These are phyloP conservation scores for Gynostemma pentaphyllum DNA, from an alignment of 306 rosid genomes.

Conservation along the genomic window DNA sequence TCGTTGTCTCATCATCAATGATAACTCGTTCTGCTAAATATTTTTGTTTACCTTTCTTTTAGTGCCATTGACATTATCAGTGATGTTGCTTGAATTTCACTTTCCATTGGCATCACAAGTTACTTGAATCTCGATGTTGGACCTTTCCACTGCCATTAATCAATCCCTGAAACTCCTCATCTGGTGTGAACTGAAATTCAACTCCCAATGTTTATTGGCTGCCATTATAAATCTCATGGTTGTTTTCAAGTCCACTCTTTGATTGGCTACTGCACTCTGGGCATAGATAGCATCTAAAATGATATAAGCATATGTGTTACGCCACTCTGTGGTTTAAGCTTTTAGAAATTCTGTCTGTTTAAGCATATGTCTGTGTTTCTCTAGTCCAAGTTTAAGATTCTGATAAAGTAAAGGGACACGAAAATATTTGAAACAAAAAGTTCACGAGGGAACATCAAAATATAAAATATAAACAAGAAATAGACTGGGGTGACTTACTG, in stretches of 20 bases:
- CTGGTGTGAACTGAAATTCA: not conserved
- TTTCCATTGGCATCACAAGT: not conserved
- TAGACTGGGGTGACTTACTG: too few relatives aligned
- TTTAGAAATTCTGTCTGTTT: too few relatives aligned
- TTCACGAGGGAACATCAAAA: too few relatives aligned
- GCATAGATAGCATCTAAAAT: not conserved
- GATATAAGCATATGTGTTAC: not conserved
- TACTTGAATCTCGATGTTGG: not conserved
- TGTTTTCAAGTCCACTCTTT: not conserved
- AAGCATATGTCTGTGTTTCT: too few relatives aligned
- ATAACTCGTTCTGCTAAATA: not conserved
- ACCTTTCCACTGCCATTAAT: not conserved
- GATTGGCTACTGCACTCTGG: not conserved
- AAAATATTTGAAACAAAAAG: too few relatives aligned
- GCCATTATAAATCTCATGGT: not conserved
- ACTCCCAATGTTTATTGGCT: not conserved
- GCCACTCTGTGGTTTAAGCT: not conserved
- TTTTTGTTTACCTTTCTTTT: not conserved
- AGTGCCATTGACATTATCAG: not conserved
- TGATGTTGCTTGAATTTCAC: not conserved
- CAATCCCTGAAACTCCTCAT: not conserved
- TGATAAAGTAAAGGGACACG: too few relatives aligned
- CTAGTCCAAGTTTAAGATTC: too few relatives aligned
- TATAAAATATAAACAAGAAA: too few relatives aligned
- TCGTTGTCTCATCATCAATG: not conserved